Evolutionary conservation across 2,329 filamentous ascomycete species (phyloP).

Genomic region (Phyllosticta citrichinensis): DNA sequence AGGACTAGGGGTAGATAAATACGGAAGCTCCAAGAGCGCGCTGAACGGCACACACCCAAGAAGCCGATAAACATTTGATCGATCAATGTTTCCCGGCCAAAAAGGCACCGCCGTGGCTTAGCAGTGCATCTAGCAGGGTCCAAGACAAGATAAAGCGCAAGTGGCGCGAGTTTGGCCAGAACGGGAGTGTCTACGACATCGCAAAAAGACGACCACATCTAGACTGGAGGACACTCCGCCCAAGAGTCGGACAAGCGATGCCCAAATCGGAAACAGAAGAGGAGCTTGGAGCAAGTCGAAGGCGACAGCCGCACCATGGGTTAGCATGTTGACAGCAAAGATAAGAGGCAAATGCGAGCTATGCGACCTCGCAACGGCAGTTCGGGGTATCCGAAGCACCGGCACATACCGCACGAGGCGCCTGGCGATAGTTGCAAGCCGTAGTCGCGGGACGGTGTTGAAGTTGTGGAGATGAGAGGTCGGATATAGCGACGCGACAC

Average conservation of each 20-base stretch:
- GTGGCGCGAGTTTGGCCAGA: not conserved
- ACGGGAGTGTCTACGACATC: not conserved
- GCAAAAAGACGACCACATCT: not conserved
- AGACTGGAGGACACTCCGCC: not conserved
- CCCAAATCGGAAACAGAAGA: not conserved
- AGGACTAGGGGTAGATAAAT: not conserved
- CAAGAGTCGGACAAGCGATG: not conserved
- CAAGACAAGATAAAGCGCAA: not conserved
- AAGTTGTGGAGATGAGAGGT: constrained; percentile 4
- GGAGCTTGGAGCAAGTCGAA: not conserved
- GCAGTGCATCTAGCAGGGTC: not conserved
- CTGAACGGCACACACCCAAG: not conserved
- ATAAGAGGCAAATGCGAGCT: not conserved
- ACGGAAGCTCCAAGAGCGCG: not conserved
- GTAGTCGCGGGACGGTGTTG: constrained; percentile 1
- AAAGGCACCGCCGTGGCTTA: not conserved
- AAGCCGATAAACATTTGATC: not conserved
- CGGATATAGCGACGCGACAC: not conserved
- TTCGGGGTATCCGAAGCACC: not conserved
- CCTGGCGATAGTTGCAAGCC: not conserved
- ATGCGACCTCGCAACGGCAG: not conserved
- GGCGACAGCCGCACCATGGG: not conserved
- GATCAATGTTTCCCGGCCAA: not conserved
- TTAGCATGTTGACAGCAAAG: not conserved
- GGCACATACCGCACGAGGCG: not conserved